Evolutionary conservation across 805 yeast genomes (phyloP), one percentile per base, ranked within the genome.

Genomic region (Cyberlindnera xylosilytica): DNA sequence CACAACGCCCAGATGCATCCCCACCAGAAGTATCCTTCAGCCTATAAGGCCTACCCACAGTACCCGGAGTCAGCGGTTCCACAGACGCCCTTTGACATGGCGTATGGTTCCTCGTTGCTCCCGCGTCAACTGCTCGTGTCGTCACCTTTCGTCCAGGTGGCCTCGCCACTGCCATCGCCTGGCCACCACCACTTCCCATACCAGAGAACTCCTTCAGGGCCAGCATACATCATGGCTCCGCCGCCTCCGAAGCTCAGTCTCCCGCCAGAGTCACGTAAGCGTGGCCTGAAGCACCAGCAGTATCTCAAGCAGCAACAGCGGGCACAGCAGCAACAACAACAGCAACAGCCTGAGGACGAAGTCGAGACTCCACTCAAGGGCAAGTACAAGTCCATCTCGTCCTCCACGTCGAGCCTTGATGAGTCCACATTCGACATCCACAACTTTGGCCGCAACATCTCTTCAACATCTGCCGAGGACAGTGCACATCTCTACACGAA

Each of bases 71-170:
- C 38, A 8, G 41, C 47, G 4, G 41, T 67, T 10, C 78, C 79
- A 3, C 68, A 60, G 30, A 72, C 83, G 3, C 86, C 87, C 2
- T 70, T 79, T 52, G 87, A 81, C 54, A 58, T 74, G 43, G 63
- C 73, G 4, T 81, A 79, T 52, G 80, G 83, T 8, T 73, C 78
- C 4, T 73, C 81, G 12, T 69, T 81, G 69, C 62, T 82, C 16
- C 89, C 89, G 1, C 65, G 81, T 15, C 83, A 80, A 52, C 61
- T 82, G 39, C 62, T 82, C 37, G 65, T 78, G 44, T 71, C 78
- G 4, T 79, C 87, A 3, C 87, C 87, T 0, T 81, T 73, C 53
- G 63, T 76, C 9, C 58, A 64, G 17, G 61, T 66, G 1, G 75
- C 72, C 41, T 61, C 70, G 31, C 70, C 71, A 4, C 46, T 60